Evolutionary conservation across 176 grass and related monocot species (phyloP).

Genomic region (Oryza punctata): DNA sequence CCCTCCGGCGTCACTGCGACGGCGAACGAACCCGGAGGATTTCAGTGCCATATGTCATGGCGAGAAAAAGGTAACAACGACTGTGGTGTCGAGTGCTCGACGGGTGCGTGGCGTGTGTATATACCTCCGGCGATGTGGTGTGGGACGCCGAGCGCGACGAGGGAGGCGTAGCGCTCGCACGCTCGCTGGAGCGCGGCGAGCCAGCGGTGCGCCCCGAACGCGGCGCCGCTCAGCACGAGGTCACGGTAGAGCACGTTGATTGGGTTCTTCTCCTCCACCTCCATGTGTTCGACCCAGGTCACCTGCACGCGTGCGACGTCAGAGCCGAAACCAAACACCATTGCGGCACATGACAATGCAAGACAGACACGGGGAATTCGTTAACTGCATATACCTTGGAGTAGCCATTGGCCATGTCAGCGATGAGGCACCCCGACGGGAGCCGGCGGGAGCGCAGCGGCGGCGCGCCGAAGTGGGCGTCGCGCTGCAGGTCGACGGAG

Average conservation of each 20-base stretch:
- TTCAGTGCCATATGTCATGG: no score
- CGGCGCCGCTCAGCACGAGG: constrained; percentile 71
- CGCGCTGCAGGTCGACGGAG: constrained; percentile 63
- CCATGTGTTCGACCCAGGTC: constrained; percentile 92
- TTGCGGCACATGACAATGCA: no score
- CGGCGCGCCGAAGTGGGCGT: constrained; percentile 50
- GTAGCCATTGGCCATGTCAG: constrained; percentile 85
- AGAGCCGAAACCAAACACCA: not conserved
- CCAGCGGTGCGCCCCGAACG: constrained; percentile 87
- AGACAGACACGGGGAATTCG: not conserved
- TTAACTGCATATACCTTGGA: constrained; percentile 57
- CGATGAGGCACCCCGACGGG: constrained; percentile 86
- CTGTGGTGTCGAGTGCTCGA: no score
- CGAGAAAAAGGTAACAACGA: not conserved
- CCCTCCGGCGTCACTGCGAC: constrained; percentile 69
- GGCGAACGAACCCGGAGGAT: no score
- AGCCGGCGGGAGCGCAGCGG: constrained; percentile 55
- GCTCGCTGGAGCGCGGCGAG: constrained; percentile 72
- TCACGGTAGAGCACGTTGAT: constrained; percentile 65
- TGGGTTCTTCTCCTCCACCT: constrained; percentile 66
- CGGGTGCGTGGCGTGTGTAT: not conserved
- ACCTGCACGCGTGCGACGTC: constrained; percentile 29
- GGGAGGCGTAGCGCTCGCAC: constrained; percentile 70
- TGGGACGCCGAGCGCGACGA: constrained; percentile 46
- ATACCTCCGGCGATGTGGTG: constrained; percentile 58